A percentile compares a stretch with the other conserved stretches of the same genome.
These are phyloP conservation scores for Coprinopsis sp. DNA, from an alignment of 768 basidiomycete species.

Conservation along the genomic window DNA sequence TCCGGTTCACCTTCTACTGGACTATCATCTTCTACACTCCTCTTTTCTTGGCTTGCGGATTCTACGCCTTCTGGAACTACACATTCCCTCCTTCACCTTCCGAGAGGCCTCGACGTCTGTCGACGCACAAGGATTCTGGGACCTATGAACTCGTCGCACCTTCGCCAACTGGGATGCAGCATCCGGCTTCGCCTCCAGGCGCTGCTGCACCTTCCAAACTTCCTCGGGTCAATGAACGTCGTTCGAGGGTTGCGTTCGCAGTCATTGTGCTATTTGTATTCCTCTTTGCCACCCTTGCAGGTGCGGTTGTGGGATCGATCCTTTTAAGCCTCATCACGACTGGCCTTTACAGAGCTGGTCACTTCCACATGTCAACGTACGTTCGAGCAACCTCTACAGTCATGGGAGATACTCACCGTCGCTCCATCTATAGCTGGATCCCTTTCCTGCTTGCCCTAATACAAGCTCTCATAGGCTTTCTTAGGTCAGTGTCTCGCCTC, in stretches of 20 bases:
- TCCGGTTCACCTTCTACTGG: conserved; percentile 53
- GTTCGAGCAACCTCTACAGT: conserved; percentile 13
- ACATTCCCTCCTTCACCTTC: conserved; percentile 40
- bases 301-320: conserved; percentile 43
- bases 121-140: conserved; percentile 3
- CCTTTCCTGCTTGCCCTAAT: conserved; percentile 42
- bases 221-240: conserved; percentile 29
- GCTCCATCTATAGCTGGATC: conserved; percentile 33
- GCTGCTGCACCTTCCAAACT: conserved; percentile 12
- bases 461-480: conserved; percentile 36
- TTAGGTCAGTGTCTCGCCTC: conserved; percentile 27
- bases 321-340: conserved; percentile 42
- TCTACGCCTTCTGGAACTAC: conserved; percentile 49
- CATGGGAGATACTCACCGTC: background rate
- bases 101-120: background rate
- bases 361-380: conserved; percentile 50
- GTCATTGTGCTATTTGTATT: conserved; percentile 42
- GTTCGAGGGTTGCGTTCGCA: conserved; percentile 44
- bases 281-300: conserved; percentile 36
- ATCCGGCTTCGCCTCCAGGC: conserved; percentile 4
- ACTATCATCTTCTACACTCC: conserved; percentile 47
- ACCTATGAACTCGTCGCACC: conserved; percentile 11
- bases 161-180: conserved; percentile 9
- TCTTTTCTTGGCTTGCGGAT: conserved; percentile 43
- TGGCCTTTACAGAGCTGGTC: conserved; percentile 40